phyloP scores from a whole-genome alignment of 306 rosid species.

The Phaseolus lunatus region DNA sequence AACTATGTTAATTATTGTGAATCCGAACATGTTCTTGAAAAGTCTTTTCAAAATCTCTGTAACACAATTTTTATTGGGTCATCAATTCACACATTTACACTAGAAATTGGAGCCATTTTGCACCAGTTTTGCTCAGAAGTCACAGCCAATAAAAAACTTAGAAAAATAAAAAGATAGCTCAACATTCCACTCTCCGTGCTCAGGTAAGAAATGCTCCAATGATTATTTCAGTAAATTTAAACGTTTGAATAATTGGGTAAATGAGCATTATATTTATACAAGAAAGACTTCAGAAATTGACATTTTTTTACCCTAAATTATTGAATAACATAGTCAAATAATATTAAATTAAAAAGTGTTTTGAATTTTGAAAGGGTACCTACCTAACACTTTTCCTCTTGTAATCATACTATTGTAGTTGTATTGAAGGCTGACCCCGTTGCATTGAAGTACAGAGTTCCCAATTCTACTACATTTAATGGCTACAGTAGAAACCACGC shows the following conservation, averaged over 20 bases:
- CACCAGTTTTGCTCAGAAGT: neutral
- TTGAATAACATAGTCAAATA: neutral
- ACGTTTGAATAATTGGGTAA: neutral
- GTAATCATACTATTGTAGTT: neutral
- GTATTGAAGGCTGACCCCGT: conserved; percentile 2
- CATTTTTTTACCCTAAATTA: neutral
- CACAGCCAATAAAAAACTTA: neutral
- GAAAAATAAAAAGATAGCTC: neutral
- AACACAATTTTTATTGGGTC: neutral
- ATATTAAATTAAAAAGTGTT: neutral
- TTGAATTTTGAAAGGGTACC: neutral
- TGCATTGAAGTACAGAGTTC: conserved; percentile 5
- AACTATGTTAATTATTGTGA: neutral
- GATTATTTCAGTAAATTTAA: neutral
- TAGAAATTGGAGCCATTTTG: neutral
- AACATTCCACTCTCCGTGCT: neutral
- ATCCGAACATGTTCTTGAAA: neutral
- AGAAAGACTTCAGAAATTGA: neutral
- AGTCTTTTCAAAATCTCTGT: neutral
- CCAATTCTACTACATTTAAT: neutral
- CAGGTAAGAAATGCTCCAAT: neutral
- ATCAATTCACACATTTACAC: neutral
- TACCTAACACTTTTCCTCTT: neutral
- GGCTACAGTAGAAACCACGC: neutral
- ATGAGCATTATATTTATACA: neutral